phyloP scores from a whole-genome alignment of 805 yeast genomes.

The Candida nonsorbophila region DNA sequence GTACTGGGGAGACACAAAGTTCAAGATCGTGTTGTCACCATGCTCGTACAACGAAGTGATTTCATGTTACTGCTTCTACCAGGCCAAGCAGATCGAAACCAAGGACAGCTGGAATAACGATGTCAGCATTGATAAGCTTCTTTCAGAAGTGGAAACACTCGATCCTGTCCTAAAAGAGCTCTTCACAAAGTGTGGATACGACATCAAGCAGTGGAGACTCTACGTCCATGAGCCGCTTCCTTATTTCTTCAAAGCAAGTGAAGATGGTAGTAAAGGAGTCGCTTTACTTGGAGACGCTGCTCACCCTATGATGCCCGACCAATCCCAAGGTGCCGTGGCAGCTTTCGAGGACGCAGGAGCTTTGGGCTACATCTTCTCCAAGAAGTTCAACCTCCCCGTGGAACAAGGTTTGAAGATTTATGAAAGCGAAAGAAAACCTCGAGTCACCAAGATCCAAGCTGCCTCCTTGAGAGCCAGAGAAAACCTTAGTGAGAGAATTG shows the following conservation, averaged over 20 bases:
- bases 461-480: conserved; percentile 25
- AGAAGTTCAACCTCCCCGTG: conserved; percentile 15
- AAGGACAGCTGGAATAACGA: conserved; percentile 13
- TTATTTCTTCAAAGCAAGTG: conserved; percentile 10
- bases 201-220: conserved; percentile 11
- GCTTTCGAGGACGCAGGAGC: conserved; percentile 18
- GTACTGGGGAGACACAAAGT: conserved; percentile 10
- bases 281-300: conserved; percentile 19
- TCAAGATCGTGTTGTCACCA: conserved; percentile 13
- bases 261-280: conserved; percentile 10
- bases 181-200: conserved; percentile 10
- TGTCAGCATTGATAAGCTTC: conserved; percentile 9
- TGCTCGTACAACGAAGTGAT: conserved; percentile 13
- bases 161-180: conserved; percentile 11
- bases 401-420: conserved; percentile 16
- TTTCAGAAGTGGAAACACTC: conserved; percentile 6
- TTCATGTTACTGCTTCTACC: conserved; percentile 10
- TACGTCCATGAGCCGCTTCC: conserved; percentile 14
- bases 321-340: conserved; percentile 17
- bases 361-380: conserved; percentile 16
- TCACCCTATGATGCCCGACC: conserved; percentile 18
- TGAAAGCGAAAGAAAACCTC: conserved; percentile 18
- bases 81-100: conserved; percentile 10
- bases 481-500: conserved; percentile 24
- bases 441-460: conserved; percentile 23